Evolutionary conservation across 768 basidiomycete species (phyloP).

Genomic region (Candolleomyces aberdarensis): DNA sequence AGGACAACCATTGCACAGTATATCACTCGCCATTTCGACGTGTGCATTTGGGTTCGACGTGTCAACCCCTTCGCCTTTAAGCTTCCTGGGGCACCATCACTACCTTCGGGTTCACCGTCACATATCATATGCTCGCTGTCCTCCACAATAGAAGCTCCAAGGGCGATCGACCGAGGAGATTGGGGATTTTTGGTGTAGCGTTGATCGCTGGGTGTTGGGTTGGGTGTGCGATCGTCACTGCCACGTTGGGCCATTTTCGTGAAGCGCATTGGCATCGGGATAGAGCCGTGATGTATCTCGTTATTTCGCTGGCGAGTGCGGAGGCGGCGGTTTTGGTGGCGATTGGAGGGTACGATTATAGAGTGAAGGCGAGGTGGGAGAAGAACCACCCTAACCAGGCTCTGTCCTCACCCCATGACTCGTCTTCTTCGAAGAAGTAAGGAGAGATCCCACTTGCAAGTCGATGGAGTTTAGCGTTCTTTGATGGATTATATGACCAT

Average conservation of each 20-base stretch:
- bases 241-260: not conserved
- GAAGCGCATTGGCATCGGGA: not conserved
- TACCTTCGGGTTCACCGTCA: not conserved
- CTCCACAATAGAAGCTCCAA: not conserved
- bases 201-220: not conserved
- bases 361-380: constrained; percentile 78
- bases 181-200: not conserved
- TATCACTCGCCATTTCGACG: not conserved
- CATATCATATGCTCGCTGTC: not conserved
- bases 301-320: not conserved
- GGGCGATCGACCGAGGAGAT: not conserved
- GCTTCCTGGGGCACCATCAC: constrained; percentile 2
- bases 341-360: not conserved
- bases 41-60: not conserved
- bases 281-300: not conserved
- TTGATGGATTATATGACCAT: too few species aligned
- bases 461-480: too few species aligned
- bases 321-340: not conserved
- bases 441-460: too few species aligned
- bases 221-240: not conserved
- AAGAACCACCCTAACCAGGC: constrained; percentile 61
- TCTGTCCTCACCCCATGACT: constrained; percentile 39
- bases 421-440: too few species aligned
- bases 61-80: not conserved
- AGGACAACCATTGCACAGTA: not conserved